Conservation (phyloP, 768 basidiomycete species). For the Trametes meyenii region DNA sequence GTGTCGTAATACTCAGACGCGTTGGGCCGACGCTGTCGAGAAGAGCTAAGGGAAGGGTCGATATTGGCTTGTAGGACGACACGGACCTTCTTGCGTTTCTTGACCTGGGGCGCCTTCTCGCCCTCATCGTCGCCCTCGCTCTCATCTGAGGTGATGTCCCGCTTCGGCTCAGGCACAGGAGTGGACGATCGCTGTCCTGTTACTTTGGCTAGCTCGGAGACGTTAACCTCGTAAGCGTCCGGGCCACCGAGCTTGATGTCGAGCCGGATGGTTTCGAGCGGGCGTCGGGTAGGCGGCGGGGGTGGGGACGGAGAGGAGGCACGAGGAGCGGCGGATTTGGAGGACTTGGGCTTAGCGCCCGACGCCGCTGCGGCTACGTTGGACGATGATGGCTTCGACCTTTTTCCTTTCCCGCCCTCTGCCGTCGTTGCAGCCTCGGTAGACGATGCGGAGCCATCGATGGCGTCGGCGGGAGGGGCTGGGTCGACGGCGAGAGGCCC, state of each 20-base stretch:
- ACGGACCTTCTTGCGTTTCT: slow-evolving; percentile 34
- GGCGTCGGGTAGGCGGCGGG: slow-evolving; percentile 46
- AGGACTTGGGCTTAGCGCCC: slow-evolving; percentile 53
- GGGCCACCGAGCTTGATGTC: slow-evolving; percentile 73
- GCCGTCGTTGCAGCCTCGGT: slow-evolving; percentile 14
- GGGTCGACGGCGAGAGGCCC: slow-evolving; percentile 10
- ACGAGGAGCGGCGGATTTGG: slow-evolving; percentile 46
- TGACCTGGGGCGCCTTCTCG: slow-evolving; percentile 36
- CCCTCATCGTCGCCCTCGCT: slow-evolving; percentile 45
- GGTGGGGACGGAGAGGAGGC: slow-evolving; percentile 64
- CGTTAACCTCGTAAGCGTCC: slow-evolving; percentile 74
- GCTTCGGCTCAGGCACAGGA: slow-evolving; percentile 44
- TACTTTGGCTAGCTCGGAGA: slow-evolving; percentile 56
- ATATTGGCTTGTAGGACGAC: not conserved
- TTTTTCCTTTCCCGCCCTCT: slow-evolving; percentile 24
- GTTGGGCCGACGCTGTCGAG: slow-evolving; percentile 49
- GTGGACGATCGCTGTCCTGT: slow-evolving; percentile 68
- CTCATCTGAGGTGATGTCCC: slow-evolving; percentile 60
- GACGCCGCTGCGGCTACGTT: slow-evolving; percentile 30
- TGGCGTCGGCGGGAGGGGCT: slow-evolving; percentile 3
- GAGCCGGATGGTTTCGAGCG: slow-evolving; percentile 65
- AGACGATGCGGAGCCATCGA: slow-evolving; percentile 11
- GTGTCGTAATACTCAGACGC: slow-evolving; percentile 86
- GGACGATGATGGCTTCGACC: slow-evolving; percentile 30
- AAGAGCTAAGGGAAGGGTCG: slow-evolving; percentile 8